These are phyloP conservation scores for Heterobasidion occidentale DNA, from an alignment of 1,284 basidiomycete species.

Conservation along the genomic window DNA sequence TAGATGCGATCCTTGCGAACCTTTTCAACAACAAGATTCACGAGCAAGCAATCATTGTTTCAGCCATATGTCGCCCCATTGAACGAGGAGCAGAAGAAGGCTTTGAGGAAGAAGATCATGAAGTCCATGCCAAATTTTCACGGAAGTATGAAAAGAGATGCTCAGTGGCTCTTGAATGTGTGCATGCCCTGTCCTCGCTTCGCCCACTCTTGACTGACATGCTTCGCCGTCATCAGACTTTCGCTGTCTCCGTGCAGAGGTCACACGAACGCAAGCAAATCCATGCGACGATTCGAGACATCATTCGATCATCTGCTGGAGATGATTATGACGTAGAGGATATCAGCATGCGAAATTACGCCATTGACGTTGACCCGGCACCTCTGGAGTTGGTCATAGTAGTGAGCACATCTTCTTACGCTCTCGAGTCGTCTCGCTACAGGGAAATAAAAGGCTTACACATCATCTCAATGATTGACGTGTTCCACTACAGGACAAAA, in stretches of 20 bases:
- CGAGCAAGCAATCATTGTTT: neutral
- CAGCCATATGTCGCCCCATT: neutral
- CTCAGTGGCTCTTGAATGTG: neutral
- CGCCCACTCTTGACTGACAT: neutral
- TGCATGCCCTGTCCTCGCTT: neutral
- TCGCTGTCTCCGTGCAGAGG: neutral
- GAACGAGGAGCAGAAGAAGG: neutral
- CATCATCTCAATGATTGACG: neutral
- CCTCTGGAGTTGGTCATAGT: slow-evolving; percentile 8
- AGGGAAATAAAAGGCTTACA: neutral
- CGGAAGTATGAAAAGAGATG: neutral
- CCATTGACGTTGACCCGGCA: slow-evolving; percentile 8
- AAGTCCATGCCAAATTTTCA: neutral
- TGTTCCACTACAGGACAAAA: slow-evolving; percentile 4
- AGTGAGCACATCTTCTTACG: slow-evolving; percentile 1
- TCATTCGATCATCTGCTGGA: neutral
- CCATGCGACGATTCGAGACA: neutral
- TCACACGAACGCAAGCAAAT: neutral
- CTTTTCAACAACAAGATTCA: neutral
- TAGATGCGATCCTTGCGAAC: neutral
- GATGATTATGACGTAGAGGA: slow-evolving; percentile 7
- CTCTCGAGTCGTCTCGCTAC: neutral
- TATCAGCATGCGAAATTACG: slow-evolving; percentile 8
- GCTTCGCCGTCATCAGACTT: neutral
- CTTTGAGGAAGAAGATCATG: neutral